Conservation (phyloP, 2,329 filamentous ascomycete genomes). For the Colletotrichum higginsianum region DNA sequence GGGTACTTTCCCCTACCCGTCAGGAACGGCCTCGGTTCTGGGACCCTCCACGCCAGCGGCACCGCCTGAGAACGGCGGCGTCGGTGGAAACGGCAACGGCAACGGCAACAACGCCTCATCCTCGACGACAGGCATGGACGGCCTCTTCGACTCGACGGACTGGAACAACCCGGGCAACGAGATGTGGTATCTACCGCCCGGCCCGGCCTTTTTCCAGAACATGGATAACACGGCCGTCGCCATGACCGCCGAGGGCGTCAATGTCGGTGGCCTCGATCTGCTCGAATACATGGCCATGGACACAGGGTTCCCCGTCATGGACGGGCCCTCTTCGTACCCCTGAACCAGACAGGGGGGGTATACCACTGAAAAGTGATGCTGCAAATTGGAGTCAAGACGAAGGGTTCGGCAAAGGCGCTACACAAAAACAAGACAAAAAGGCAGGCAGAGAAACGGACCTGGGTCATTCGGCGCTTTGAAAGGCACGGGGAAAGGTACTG, state of each 20-base stretch:
- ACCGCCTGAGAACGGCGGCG: slow-evolving; percentile 50
- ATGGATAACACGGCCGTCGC: slow-evolving; percentile 73
- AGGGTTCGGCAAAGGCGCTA: not conserved
- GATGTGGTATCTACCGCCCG: slow-evolving; percentile 78
- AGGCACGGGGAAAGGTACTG: not conserved
- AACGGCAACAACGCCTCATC: slow-evolving; percentile 47
- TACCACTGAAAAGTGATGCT: not conserved
- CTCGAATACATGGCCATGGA: slow-evolving; percentile 79
- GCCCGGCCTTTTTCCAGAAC: slow-evolving; percentile 76
- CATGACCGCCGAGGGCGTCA: slow-evolving; percentile 78
- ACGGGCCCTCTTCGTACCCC: slow-evolving; percentile 41
- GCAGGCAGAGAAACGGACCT: not conserved
- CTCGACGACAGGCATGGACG: slow-evolving; percentile 46
- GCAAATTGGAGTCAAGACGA: not conserved
- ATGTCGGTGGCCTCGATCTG: slow-evolving; percentile 76
- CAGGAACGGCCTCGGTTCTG: slow-evolving; percentile 62
- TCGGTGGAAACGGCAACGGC: slow-evolving; percentile 41
- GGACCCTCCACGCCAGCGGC: slow-evolving; percentile 66
- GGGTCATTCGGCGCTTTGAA: not conserved
- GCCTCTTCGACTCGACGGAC: slow-evolving; percentile 63
- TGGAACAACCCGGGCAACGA: slow-evolving; percentile 71
- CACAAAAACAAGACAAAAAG: slow-evolving; percentile 12
- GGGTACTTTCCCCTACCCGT: slow-evolving; percentile 68
- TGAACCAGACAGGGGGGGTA: slow-evolving; percentile 27
- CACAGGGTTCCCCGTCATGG: slow-evolving; percentile 55